A percentile compares a stretch with the other conserved stretches of the same genome.
Conservation (phyloP, 1,284 basidiomycete genomes). For the Cystobasidium sp. region DNA sequence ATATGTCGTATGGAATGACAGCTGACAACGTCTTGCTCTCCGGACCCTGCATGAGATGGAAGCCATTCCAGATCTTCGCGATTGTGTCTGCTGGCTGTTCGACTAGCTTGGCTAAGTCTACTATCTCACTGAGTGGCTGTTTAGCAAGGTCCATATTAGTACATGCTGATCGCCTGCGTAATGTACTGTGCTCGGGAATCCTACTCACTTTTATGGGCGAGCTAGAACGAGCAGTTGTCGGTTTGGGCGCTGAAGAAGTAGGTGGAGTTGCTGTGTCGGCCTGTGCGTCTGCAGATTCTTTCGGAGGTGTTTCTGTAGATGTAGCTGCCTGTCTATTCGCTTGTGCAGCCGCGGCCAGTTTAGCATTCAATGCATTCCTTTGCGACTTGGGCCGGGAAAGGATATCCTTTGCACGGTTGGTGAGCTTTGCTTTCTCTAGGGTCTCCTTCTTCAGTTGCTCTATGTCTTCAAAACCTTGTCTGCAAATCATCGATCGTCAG, state of each 20-base stretch:
- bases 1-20: constrained; percentile 71
- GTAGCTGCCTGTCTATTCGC: constrained; percentile 9
- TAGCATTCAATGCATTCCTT: constrained; percentile 39
- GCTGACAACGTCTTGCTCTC: constrained; percentile 78
- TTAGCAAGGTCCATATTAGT: background rate
- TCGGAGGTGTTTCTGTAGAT: background rate
- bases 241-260: background rate
- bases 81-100: constrained; percentile 75
- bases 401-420: constrained; percentile 29
- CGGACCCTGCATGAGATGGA: constrained; percentile 75
- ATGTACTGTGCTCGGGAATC: background rate
- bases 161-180: background rate
- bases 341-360: constrained; percentile 3
- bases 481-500: constrained; percentile 13
- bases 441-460: constrained; percentile 47
- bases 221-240: background rate
- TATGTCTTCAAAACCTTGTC: constrained; percentile 46
- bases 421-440: constrained; percentile 1
- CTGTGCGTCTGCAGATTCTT: background rate
- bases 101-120: constrained; percentile 75
- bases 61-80: constrained; percentile 82
- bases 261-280: constrained; percentile 1
- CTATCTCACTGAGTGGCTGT: constrained; percentile 76
- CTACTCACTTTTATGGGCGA: constrained; percentile 47
- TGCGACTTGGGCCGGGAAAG: constrained; percentile 11